Evolutionary conservation across 2,329 filamentous ascomycete species (phyloP).

Genomic region (Lachnellula cervina): DNA sequence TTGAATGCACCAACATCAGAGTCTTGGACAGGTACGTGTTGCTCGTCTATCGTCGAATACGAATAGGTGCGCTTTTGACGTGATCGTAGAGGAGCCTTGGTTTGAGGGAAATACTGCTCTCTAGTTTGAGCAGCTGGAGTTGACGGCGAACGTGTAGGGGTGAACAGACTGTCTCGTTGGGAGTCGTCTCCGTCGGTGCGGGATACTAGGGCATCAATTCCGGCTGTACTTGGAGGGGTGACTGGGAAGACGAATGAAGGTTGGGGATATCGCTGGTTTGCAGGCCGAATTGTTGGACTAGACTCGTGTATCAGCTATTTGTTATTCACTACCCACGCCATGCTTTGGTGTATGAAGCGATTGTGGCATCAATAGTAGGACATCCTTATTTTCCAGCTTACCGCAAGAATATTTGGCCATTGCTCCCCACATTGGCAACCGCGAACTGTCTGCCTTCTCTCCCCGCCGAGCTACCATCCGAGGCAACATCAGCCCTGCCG

Average conservation of each 20-base stretch:
- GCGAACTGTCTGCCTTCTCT: constrained; percentile 50
- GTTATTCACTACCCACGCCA: constrained; percentile 3
- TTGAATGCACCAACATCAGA: constrained; percentile 67
- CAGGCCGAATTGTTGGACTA: constrained; percentile 58
- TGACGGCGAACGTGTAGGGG: constrained; percentile 27
- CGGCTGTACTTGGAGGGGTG: constrained; percentile 55
- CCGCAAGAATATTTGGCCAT: constrained; percentile 78
- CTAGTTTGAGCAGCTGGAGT: constrained; percentile 38
- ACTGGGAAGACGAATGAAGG: constrained; percentile 56
- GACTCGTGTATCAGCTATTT: constrained; percentile 18
- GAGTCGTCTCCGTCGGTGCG: constrained; percentile 26
- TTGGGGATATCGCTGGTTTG: constrained; percentile 56
- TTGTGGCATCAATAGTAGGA: constrained; percentile 7
- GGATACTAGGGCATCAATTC: constrained; percentile 43
- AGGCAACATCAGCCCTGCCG: constrained; percentile 51
- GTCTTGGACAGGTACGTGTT: constrained; percentile 44
- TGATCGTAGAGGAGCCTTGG: constrained; percentile 15
- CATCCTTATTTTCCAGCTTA: constrained; percentile 39
- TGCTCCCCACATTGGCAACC: constrained; percentile 77
- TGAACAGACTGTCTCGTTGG: constrained; percentile 29
- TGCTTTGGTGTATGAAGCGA: constrained; percentile 7
- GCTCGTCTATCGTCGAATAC: constrained; percentile 71
- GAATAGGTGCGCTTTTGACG: constrained; percentile 63
- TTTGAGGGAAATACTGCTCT: constrained; percentile 23
- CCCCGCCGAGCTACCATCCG: constrained; percentile 56